Evolutionary conservation across 176 grass and related monocot genomes (phyloP), one percentile per base, ranked within the genome.

Genomic region (Poa pratensis): DNA sequence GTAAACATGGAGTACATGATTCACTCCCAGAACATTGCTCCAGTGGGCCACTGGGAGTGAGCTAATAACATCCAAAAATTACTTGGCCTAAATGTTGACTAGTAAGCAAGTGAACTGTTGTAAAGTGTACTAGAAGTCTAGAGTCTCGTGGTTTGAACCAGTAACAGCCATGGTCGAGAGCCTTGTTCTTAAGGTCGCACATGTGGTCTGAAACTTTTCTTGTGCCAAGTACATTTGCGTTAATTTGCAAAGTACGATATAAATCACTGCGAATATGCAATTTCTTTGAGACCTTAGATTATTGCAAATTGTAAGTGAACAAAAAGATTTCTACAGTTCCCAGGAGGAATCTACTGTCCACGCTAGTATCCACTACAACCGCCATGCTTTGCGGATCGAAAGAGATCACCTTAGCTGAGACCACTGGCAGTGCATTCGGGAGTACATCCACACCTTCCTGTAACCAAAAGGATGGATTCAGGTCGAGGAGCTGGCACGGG

Each of bases 271-370:
- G 54, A 39, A 17, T 3, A 17, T 60, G 57, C 3, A 48, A 26
- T 45, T 69, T 76, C 16, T 78, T 69, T 28, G 13, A 12, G 8
- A 70, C 3, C 17, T 48, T 86, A 63, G 5, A 32, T 46, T 0
- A 3, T 14, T 19, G 16, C 59, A 60, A 50, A 66, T 30, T 59
- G n/a, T 66, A 83, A 76, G 6, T 62, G 9, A 59, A 78, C n/a
- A 77, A 83, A 83, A 90, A 94, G 35, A 50, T 80, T 86, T 90
- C 78, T 90, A 74, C 89, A 95, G 93, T 94, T 95, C 35, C n/a
- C 89, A 95, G 93, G 87, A 93, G 96, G 85, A 87, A 80, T 80
- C 64, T 86, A 28, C 63, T 95, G 48, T 83, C 23, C 28, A 80
- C 77, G n/a, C 53, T 57, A 8, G 7, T 97, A 54, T 85, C 89